Evolutionary conservation across 1,139 yeast species (phyloP).

Genomic region (Yamadazyma sp.): DNA sequence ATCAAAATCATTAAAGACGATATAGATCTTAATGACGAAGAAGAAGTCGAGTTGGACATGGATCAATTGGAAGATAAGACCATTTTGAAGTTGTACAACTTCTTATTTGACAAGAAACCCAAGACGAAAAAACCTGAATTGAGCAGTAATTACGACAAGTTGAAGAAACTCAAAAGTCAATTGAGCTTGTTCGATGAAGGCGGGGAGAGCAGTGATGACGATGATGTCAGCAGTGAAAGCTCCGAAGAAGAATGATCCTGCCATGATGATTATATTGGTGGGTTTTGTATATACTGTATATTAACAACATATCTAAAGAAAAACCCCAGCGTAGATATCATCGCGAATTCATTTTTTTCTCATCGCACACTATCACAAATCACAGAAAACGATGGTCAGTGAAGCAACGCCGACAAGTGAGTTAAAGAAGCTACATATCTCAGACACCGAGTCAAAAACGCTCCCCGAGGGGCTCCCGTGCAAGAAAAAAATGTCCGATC

Average conservation of each 20-base stretch:
- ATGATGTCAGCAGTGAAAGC: constrained; percentile 54
- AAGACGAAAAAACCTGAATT: constrained; percentile 50
- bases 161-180: constrained; percentile 81
- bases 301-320: not conserved
- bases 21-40: constrained; percentile 75
- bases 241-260: constrained; percentile 59
- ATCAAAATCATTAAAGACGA: constrained; percentile 84
- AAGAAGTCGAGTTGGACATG: constrained; percentile 89
- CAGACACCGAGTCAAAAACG: not conserved
- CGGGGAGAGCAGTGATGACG: constrained; percentile 43
- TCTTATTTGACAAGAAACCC: constrained; percentile 62
- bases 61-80: constrained; percentile 89
- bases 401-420: no score
- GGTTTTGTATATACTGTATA: constrained; percentile 5
- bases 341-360: no score
- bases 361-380: not conserved
- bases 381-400: not conserved
- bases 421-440: not conserved
- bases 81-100: constrained; percentile 78
- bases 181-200: constrained; percentile 72
- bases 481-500: no score
- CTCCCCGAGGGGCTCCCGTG: not conserved
- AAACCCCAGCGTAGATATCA: no score
- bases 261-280: not conserved
- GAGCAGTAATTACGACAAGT: constrained; percentile 67